Evolutionary conservation across 305 asterid genomes (phyloP).

Genomic region (Solanum hybrid): DNA sequence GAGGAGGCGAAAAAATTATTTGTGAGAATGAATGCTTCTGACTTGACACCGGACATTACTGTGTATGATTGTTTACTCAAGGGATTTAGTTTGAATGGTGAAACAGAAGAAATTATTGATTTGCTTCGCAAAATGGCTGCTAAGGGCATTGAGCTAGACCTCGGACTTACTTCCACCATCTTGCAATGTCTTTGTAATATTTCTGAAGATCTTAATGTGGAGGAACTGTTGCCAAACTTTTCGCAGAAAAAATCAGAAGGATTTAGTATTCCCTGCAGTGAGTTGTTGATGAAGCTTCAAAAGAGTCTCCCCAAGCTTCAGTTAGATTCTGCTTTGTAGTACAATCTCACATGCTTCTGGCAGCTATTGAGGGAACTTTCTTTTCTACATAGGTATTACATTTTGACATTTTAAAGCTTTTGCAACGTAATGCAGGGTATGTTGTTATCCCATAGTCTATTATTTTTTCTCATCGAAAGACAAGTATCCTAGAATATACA

Average conservation of each 20-base stretch:
- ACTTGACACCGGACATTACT: constrained; percentile 23
- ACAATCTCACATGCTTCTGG: background rate
- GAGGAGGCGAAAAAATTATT: constrained; percentile 44
- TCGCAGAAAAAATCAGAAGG: constrained; percentile 16
- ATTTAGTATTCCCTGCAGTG: constrained; percentile 26
- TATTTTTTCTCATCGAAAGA: background rate
- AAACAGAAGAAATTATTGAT: constrained; percentile 28
- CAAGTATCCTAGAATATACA: background rate
- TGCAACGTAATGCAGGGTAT: background rate
- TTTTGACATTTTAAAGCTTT: background rate
- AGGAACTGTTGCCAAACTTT: constrained; percentile 39
- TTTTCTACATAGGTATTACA: background rate
- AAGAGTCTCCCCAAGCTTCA: constrained; percentile 23
- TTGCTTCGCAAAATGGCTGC: constrained; percentile 49
- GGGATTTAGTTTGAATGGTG: constrained; percentile 41
- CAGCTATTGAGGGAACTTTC: background rate
- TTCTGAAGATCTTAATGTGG: constrained; percentile 33
- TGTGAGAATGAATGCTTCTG: constrained; percentile 41
- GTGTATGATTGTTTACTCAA: constrained; percentile 55
- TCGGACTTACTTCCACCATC: constrained; percentile 40
- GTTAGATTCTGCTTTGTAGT: background rate
- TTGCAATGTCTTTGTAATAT: constrained; percentile 34
- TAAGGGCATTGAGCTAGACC: constrained; percentile 42
- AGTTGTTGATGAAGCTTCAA: constrained; percentile 30
- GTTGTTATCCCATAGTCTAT: background rate